Evolutionary conservation across 805 yeast species (phyloP).

Genomic region (Wickerhamiella domercqiae): DNA sequence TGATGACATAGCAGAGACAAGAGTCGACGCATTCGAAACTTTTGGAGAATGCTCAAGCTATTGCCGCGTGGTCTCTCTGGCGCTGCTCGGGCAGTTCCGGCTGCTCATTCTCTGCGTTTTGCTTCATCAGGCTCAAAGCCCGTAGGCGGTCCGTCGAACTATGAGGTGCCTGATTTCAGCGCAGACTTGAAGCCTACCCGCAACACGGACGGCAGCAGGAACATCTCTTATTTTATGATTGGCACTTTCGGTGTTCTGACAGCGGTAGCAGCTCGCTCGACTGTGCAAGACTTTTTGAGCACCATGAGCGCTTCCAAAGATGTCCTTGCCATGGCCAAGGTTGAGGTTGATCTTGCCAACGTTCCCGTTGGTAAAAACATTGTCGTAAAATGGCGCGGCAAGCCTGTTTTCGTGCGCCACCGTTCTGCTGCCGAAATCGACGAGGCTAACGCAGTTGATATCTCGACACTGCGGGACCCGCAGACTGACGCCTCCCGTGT

Average conservation of each 20-base stretch:
- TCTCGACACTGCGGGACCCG: conserved; percentile 78
- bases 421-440: conserved; percentile 85
- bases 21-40: too few relatives aligned
- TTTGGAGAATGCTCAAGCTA: background rate
- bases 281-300: conserved; percentile 78
- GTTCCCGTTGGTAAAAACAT: conserved; percentile 97
- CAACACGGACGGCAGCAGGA: conserved; percentile 64
- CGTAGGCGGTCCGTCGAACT: conserved; percentile 35
- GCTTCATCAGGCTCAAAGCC: conserved; percentile 15
- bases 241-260: conserved; percentile 84
- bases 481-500: conserved; percentile 88
- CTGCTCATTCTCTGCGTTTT: too few relatives aligned
- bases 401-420: conserved; percentile 98
- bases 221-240: conserved; percentile 90
- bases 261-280: conserved; percentile 91
- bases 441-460: conserved; percentile 79
- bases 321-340: conserved; percentile 98
- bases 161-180: conserved; percentile 83
- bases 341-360: conserved; percentile 83
- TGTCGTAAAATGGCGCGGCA: conserved; percentile 99
- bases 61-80: background rate
- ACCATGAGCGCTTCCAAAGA: conserved; percentile 98
- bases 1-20: too few relatives aligned
- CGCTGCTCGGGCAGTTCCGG: background rate
- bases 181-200: conserved; percentile 58